Evolutionary conservation across 2,329 filamentous ascomycete genomes (phyloP), one percentile per base, ranked within the genome.

Genomic region (Scedosporium boydii): DNA sequence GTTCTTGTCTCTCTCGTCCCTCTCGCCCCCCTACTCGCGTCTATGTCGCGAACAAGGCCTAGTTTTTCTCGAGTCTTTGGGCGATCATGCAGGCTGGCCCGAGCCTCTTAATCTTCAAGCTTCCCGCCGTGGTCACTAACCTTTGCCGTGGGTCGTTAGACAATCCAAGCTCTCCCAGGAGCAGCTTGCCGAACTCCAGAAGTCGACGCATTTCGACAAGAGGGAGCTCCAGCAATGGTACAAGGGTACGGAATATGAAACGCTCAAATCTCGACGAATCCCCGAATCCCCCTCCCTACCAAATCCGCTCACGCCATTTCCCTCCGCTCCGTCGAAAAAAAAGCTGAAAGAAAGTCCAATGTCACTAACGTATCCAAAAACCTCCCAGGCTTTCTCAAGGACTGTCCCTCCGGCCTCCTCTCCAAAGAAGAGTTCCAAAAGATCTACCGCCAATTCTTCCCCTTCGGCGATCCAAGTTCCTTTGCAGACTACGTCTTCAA

Each of bases 161-260:
- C 95, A 98, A 82, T 98, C 93, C 70, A 99, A 98, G 82, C 89
- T 99, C 74, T 96, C 93, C 64, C 91, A 95, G 75, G 89, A 96
- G 77, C 92, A 99, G 83, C 89, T 99, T 73, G 86, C 85, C 68
- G 95, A 99, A 77, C 87, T 99, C 69, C 93, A 98, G 75, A 95
- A 91, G 81, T 92, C 92, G 65, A 99, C 95, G 67, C 92, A 98
- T 77, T 99, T 99, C 73, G 95, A 99, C 78, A 97, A 97, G 87
- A 98, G 98, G 82, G 95, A 99, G 78, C 78, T 99, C 74, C 95
- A 99, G 76, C 93, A 98, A 87, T 99, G 95, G 95, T 98, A 99
- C 79, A 98, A 98, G 84, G 95, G 95, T 96, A 77, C 67, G 86
- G 67, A 57, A 55, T 41, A 38, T 12, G 34, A 38, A 38, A 38